Base-by-base conservation (phyloP, 306 rosid genomes). In the Trifolium subterraneum region DNA sequence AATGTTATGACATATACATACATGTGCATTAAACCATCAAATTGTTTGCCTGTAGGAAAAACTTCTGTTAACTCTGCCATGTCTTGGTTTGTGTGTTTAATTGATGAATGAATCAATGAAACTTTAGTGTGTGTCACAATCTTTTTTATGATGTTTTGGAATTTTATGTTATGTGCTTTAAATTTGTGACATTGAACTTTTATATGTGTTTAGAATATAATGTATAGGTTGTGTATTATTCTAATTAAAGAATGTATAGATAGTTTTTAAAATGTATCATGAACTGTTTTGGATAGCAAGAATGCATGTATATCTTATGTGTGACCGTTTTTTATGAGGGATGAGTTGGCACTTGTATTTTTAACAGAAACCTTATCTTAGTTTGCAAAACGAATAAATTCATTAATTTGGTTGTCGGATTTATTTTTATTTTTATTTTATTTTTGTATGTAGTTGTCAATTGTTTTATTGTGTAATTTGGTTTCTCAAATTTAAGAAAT, bases 1-100 rank as follows among this genome's bases (percentile, higher is more conserved):
- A 76, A 55, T 10, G 50, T 55, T 54, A 81, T 55, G 18, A 62
- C 35, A 13, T 63, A 20, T 39, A 42, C 70, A 44, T 55, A 75
- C 72, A 51, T 52, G 11, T 54, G 63, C 58, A 75, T 9, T 23
- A 69, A 75, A 0, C 69, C 80, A 69, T 75, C 84, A 1, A 69
- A 0, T n/a, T 62, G 54, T 20, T 69, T 59, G 1, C 16, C 77
- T 20, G 72, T 8, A 1, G 80, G 77, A 23, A 81, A 71, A 48
- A 71, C 23, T 64, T 81, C 80, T 54, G 64, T 70, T 64, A 75
- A 27, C 60, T 56, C 78, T 0, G 81, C 75, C 85, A 81, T 76
- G 4, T n/a, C n/a, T 31, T 0, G 20, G 1, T 51, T 14, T 16
- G 42, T 59, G 3, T 14, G 11, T 52, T 23, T 60, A 15, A 25